Percentiles rank a stretch among this genome's conserved stretches.
These are phyloP conservation scores for Boechera stricta DNA, from an alignment of 345 rosid genomes.

Conservation along the genomic window DNA sequence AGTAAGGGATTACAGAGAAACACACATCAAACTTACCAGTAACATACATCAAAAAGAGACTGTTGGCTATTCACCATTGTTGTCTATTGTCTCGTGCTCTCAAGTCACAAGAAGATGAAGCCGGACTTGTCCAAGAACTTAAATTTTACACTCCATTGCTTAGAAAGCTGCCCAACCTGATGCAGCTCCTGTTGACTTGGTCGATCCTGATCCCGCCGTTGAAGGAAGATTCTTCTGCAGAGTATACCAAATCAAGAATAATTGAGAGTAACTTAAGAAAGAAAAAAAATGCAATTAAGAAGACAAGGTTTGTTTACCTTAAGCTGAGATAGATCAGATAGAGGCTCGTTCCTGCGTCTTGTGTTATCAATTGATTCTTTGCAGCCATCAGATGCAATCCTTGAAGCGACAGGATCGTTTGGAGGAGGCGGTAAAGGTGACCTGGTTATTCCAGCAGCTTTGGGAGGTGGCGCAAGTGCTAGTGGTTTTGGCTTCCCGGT, in stretches of 20 bases:
- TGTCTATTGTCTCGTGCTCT: slow-evolving; percentile 26
- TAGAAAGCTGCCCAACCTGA: slow-evolving; percentile 99
- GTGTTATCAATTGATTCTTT: slow-evolving; percentile 47
- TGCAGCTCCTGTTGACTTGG: slow-evolving; percentile 68
- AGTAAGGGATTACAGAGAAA: slow-evolving; percentile 27
- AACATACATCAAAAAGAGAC: slow-evolving; percentile 22
- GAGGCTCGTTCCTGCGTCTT: slow-evolving; percentile 55
- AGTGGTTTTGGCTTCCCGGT: slow-evolving; percentile 64
- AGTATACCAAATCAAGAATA: slow-evolving; percentile 9
- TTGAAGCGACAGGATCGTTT: slow-evolving; percentile 73
- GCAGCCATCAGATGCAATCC: slow-evolving; percentile 49
- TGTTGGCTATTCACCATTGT: background rate
- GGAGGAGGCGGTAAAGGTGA: slow-evolving; percentile 96
- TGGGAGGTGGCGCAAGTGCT: slow-evolving; percentile 86
- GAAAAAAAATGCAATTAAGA: background rate
- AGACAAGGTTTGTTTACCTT: slow-evolving; percentile 57
- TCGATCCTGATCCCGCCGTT: slow-evolving; percentile 56
- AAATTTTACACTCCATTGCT: slow-evolving; percentile 64
- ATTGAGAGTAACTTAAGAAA: background rate
- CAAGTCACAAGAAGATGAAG: slow-evolving; percentile 41
- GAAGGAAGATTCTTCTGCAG: slow-evolving; percentile 89
- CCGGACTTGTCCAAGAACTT: slow-evolving; percentile 56
- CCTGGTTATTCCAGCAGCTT: slow-evolving; percentile 60
- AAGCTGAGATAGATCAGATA: slow-evolving; percentile 75
- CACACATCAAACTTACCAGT: slow-evolving; percentile 39